These are phyloP conservation scores for Mitragyna speciosa DNA, from an alignment of 257 asterid genomes.

Conservation along the genomic window DNA sequence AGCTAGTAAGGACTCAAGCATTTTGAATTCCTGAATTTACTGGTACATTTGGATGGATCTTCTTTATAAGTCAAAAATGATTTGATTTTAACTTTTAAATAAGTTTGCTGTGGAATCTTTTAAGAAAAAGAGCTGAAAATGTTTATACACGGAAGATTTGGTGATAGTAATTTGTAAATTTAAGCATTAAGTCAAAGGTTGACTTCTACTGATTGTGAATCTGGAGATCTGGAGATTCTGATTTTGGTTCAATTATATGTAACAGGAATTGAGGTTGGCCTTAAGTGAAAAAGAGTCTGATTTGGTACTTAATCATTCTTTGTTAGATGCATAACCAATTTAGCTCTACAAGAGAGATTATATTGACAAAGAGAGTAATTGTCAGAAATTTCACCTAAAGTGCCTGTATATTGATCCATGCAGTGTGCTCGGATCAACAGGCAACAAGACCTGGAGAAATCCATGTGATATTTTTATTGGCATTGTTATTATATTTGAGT, in stretches of 20 bases:
- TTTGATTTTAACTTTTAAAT: not conserved
- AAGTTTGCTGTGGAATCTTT: not conserved
- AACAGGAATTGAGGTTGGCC: not conserved
- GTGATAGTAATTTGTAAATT: too few relatives aligned
- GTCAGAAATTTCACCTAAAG: not conserved
- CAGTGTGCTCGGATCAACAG: not conserved
- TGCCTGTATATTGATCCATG: not conserved
- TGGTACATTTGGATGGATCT: not conserved
- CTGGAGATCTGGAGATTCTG: not conserved
- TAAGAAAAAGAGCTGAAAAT: not conserved
- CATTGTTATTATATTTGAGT: not conserved
- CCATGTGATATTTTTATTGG: not conserved
- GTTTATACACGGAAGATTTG: not conserved
- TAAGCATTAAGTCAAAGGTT: too few relatives aligned
- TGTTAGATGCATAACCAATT: not conserved
- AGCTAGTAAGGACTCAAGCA: not conserved
- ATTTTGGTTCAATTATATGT: not conserved
- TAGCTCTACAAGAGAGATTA: not conserved
- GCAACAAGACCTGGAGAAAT: not conserved
- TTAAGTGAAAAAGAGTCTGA: not conserved
- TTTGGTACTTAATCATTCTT: not conserved
- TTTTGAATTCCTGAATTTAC: not conserved
- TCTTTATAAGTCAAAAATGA: not conserved
- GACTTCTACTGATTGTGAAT: not conserved
- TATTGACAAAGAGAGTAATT: not conserved